A percentile compares a stretch with the other conserved stretches of the same genome.
Evolutionary conservation across 2,329 filamentous ascomycete genomes (phyloP).

Genomic region (Cordyceps cicadae): DNA sequence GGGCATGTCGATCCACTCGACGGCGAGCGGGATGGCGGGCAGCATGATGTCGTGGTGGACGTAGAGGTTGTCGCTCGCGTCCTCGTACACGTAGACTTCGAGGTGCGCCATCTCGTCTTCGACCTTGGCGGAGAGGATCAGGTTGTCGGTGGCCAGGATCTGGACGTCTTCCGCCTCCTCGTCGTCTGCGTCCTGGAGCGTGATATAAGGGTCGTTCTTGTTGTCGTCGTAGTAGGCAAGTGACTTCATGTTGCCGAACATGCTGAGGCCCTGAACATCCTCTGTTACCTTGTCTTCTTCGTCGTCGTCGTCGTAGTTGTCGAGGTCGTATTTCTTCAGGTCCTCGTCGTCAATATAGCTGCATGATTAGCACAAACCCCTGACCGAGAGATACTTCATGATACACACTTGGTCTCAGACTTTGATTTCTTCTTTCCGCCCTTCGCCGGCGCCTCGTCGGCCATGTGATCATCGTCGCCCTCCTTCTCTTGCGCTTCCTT

Average conservation of each 20-base stretch:
- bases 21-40: constrained; percentile 85
- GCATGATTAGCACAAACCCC: constrained; percentile 15
- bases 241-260: constrained; percentile 93
- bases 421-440: constrained; percentile 18
- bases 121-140: constrained; percentile 84
- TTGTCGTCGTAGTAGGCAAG: constrained; percentile 91
- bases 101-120: constrained; percentile 96
- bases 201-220: constrained; percentile 94
- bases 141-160: constrained; percentile 84
- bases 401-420: constrained; percentile 33
- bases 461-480: constrained; percentile 26
- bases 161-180: constrained; percentile 91
- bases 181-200: constrained; percentile 60
- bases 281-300: constrained; percentile 37
- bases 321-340: constrained; percentile 90
- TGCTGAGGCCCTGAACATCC: constrained; percentile 66
- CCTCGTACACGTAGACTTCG: constrained; percentile 96
- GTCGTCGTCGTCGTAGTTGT: constrained; percentile 83
- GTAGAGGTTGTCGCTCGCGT: constrained; percentile 90
- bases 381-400: background rate
- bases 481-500: constrained; percentile 55
- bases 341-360: constrained; percentile 67
- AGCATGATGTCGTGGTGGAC: constrained; percentile 99
- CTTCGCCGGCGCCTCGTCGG: constrained; percentile 23
- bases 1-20: constrained; percentile 94